Percentiles rank a stretch among this genome's conserved stretches.
Conservation (phyloP, 2,329 filamentous ascomycete genomes). For the Aspergillus neotritici region DNA sequence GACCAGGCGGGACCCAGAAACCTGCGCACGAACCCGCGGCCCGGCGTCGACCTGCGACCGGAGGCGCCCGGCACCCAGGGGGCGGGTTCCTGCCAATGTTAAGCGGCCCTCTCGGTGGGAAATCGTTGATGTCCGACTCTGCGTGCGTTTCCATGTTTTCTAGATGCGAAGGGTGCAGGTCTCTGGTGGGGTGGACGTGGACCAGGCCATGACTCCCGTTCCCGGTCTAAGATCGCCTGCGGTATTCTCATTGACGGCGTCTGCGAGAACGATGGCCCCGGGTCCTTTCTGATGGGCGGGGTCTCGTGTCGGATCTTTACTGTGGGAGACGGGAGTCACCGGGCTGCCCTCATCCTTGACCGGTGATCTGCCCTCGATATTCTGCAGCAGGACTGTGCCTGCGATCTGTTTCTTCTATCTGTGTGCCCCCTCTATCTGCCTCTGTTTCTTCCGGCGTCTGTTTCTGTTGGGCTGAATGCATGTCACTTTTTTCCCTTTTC, state of each 20-base stretch:
- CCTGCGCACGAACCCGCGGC: constrained; percentile 59
- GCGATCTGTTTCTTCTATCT: constrained; percentile 20
- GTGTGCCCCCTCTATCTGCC: constrained; percentile 21
- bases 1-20: constrained; percentile 93
- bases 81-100: constrained; percentile 47
- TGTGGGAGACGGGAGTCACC: too few relatives aligned
- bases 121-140: too few relatives aligned
- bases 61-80: constrained; percentile 57
- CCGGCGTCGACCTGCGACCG: constrained; percentile 62
- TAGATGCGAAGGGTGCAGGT: constrained; percentile 16
- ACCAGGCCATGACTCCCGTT: too few relatives aligned
- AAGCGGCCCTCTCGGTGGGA: too few relatives aligned
- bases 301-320: too few relatives aligned
- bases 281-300: too few relatives aligned
- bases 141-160: background rate
- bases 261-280: too few relatives aligned
- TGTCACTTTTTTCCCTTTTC: constrained; percentile 19
- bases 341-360: too few relatives aligned
- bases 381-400: constrained; percentile 23
- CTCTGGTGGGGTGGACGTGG: background rate
- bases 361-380: constrained; percentile 26
- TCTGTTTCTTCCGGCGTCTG: constrained; percentile 30
- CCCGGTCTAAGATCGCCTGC: too few relatives aligned
- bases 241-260: too few relatives aligned
- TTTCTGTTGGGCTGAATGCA: constrained; percentile 26